These are phyloP conservation scores for Ceratobasidium sp. DNA, from an alignment of 1,284 basidiomycete genomes.

Conservation along the genomic window DNA sequence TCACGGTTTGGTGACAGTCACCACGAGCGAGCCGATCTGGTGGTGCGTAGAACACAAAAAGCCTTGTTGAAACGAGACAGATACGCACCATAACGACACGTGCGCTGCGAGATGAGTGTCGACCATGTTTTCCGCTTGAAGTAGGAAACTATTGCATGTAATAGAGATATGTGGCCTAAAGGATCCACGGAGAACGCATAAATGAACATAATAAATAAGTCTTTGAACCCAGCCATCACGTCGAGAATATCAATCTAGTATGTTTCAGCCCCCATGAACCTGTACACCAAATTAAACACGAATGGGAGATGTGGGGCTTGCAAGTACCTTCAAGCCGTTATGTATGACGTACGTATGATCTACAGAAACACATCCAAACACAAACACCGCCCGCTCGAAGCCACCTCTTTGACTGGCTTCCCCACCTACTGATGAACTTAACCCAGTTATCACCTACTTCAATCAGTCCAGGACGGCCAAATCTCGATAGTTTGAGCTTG, in stretches of 20 bases:
- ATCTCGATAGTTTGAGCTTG: background rate
- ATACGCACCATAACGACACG: too few relatives aligned
- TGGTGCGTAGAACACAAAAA: slow-evolving; percentile 79
- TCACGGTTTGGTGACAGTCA: slow-evolving; percentile 77
- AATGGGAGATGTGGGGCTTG: background rate
- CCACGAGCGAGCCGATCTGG: slow-evolving; percentile 87
- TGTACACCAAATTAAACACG: background rate
- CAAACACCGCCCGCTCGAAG: slow-evolving; percentile 4
- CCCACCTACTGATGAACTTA: background rate
- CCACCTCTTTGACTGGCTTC: background rate
- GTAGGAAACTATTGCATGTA: too few relatives aligned
- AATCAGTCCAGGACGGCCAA: background rate
- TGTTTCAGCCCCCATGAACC: background rate
- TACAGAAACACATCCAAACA: background rate
- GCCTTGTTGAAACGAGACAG: background rate
- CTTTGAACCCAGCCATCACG: background rate
- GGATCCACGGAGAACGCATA: too few relatives aligned
- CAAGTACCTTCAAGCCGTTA: slow-evolving; percentile 9
- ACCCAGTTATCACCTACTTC: background rate
- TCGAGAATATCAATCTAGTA: background rate
- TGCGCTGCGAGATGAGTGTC: background rate
- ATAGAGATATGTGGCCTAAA: too few relatives aligned
- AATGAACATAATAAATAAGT: too few relatives aligned
- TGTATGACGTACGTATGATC: background rate
- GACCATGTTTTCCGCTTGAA: background rate